Conservation (phyloP, 2,329 filamentous ascomycete genomes). For the Tolypocladium amazonense region DNA sequence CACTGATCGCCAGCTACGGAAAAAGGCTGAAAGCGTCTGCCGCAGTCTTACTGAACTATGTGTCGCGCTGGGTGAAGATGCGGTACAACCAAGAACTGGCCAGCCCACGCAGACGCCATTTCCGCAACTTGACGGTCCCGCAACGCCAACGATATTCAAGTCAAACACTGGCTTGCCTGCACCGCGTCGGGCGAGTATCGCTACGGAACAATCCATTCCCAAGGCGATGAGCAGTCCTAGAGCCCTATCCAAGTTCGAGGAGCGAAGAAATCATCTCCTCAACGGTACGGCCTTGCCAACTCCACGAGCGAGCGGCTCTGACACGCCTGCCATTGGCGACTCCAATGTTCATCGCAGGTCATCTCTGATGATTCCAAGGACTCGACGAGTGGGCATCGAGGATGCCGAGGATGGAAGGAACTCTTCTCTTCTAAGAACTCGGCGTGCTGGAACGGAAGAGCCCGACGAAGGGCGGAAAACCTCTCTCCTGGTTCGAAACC, state of each 20-base stretch:
- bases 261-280: conserved; percentile 38
- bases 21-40: conserved; percentile 89
- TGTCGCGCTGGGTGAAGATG: conserved; percentile 64
- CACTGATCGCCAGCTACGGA: conserved; percentile 74
- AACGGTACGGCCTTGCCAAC: conserved; percentile 32
- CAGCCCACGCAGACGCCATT: conserved; percentile 3
- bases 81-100: conserved; percentile 7
- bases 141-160: conserved; percentile 35
- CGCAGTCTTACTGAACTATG: conserved; percentile 88
- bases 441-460: conserved; percentile 36
- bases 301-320: conserved; percentile 29
- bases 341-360: conserved; percentile 34
- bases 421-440: conserved; percentile 35
- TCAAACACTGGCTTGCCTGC: conserved; percentile 23
- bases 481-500: conserved; percentile 32
- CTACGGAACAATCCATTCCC: conserved; percentile 27
- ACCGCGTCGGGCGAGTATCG: conserved; percentile 30
- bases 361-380: conserved; percentile 35
- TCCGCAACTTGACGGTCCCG: conserved; percentile 17
- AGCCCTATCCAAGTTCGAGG: conserved; percentile 40
- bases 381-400: conserved; percentile 37
- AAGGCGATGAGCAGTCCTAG: conserved; percentile 33
- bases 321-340: conserved; percentile 31
- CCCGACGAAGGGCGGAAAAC: conserved; percentile 33
- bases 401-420: conserved; percentile 40